Evolutionary conservation across 768 basidiomycete species (phyloP), one percentile per base, ranked within the genome.

Genomic region (Termitomyces sp.): DNA sequence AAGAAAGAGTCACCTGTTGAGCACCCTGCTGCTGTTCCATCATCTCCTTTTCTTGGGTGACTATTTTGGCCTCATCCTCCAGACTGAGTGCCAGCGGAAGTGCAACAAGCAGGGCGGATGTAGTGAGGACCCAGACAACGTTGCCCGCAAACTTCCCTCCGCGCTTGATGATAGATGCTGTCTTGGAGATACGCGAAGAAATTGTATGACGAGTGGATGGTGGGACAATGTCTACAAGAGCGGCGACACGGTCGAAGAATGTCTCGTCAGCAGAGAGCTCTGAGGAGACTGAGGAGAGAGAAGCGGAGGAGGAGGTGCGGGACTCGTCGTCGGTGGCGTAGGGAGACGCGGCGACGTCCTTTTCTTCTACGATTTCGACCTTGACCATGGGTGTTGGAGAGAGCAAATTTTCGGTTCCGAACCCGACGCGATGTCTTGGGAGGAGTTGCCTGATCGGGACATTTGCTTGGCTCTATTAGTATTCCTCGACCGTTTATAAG

Each of bases 41-140:
- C 82, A 92, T 84, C 74, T 98, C 94, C 74, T 90, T 87, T 74
- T 98, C 97, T 74, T 98, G 94, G 47, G 88, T 86, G 12, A 94
- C 88, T 57, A 96, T 83, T 74, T 94, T 94, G 54, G 92, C 89
- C 76, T 99, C 97, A 73, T 97, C 96, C 74, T 99, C 97, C 65
- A 98, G 79, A 59, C 86, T 88, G 64, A 98, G 80, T 5, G 95
- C 94, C 60, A 98, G 79, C 34, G 97, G 97, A 39, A 99, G 79
- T 14, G 92, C 97, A 50, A 99, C 88, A 62, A 99, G 84, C 55
- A 99, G 78, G 1, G 95, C 94, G 44, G 89, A 92, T 9, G 96
- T 98, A 55, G 92, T 94, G 68, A 98, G 77, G 60, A 97, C 81
- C 97, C 97, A 99, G 56, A 95, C 90, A 64, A 94, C 74, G 70